Evolutionary conservation across 371 early-diverging fungal species (phyloP).

Genomic region (Lichtheimia ramosa): DNA sequence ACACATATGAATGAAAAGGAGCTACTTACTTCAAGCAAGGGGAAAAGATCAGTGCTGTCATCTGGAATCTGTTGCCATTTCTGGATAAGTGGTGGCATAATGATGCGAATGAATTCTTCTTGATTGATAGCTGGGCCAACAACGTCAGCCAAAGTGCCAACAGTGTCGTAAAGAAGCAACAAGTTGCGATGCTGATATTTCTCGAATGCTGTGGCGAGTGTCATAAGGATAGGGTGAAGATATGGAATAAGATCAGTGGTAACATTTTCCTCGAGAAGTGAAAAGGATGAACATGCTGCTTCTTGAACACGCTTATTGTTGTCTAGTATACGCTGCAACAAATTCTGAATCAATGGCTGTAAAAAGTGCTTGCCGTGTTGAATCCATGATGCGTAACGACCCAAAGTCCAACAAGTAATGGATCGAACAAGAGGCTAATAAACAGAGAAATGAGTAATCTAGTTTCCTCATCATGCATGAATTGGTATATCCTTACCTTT

Average conservation of each 20-base stretch:
- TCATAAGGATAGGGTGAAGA: conserved; percentile 76
- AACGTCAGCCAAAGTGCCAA: conserved; percentile 89
- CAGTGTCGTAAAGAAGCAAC: conserved; percentile 88
- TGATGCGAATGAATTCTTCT: conserved; percentile 66
- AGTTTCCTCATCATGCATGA: too few relatives aligned
- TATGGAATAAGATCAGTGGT: conserved; percentile 74
- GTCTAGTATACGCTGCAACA: conserved; percentile 79
- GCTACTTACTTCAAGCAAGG: conserved; percentile 78
- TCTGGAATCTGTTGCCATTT: conserved; percentile 81
- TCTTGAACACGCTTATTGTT: conserved; percentile 94
- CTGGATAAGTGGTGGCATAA: conserved; percentile 84
- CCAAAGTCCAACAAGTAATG: conserved; percentile 98
- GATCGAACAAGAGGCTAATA: conserved; percentile 85
- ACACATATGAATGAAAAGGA: background rate
- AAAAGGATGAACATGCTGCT: conserved; percentile 91
- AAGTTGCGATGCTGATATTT: conserved; percentile 90
- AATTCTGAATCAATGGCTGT: conserved; percentile 74
- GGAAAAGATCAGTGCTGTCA: conserved; percentile 84
- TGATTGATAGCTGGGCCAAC: conserved; percentile 79
- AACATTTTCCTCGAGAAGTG: conserved; percentile 88
- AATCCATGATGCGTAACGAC: conserved; percentile 89
- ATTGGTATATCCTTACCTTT: conserved; percentile 48
- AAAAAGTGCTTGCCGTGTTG: conserved; percentile 68
- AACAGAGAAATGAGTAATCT: too few relatives aligned
- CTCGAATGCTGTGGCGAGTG: conserved; percentile 73